A percentile compares a stretch with the other conserved stretches of the same genome.
Conservation (phyloP, 2,329 filamentous ascomycete species). For the Pseudodiploospora longispora region DNA sequence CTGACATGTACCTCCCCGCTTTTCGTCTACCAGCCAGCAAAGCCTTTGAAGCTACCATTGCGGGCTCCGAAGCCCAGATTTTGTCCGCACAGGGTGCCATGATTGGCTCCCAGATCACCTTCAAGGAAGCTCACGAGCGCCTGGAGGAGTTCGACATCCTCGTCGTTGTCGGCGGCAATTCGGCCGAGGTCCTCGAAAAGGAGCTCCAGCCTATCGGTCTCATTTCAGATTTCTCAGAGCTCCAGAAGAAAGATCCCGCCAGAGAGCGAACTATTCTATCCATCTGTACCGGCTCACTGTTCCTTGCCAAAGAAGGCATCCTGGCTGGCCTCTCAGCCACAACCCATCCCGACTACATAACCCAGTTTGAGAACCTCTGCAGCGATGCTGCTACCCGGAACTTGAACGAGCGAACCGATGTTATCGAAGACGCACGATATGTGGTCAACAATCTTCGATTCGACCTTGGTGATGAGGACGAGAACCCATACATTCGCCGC, state of each 20-base stretch:
- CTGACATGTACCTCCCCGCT: slow-evolving; percentile 1
- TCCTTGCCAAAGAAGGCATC: slow-evolving; percentile 69
- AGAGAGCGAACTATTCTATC: slow-evolving; percentile 77
- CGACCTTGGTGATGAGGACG: slow-evolving; percentile 71
- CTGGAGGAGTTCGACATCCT: slow-evolving; percentile 73
- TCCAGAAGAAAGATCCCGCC: slow-evolving; percentile 70
- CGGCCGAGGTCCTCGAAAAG: slow-evolving; percentile 54
- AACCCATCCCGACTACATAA: slow-evolving; percentile 73
- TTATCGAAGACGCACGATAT: slow-evolving; percentile 72
- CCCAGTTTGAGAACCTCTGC: slow-evolving; percentile 73
- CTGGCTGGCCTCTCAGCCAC: slow-evolving; percentile 73
- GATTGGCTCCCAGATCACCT: slow-evolving; percentile 67
- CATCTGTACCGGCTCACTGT: slow-evolving; percentile 70
- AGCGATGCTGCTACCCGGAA: slow-evolving; percentile 63
- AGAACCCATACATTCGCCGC: slow-evolving; percentile 75
- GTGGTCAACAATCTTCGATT: slow-evolving; percentile 89
- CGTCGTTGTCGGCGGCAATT: slow-evolving; percentile 66
- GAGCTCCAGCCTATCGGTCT: slow-evolving; percentile 62
- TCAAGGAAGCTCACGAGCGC: slow-evolving; percentile 67
- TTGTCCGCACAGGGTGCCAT: slow-evolving; percentile 56
- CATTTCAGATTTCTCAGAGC: slow-evolving; percentile 68
- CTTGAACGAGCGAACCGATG: slow-evolving; percentile 69
- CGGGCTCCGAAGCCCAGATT: slow-evolving; percentile 44
- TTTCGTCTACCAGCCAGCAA: slow-evolving; percentile 34
- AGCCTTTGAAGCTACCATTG: slow-evolving; percentile 52